Conservation (phyloP, 306 rosid species). For the Cucurbita argyrosperma region DNA sequence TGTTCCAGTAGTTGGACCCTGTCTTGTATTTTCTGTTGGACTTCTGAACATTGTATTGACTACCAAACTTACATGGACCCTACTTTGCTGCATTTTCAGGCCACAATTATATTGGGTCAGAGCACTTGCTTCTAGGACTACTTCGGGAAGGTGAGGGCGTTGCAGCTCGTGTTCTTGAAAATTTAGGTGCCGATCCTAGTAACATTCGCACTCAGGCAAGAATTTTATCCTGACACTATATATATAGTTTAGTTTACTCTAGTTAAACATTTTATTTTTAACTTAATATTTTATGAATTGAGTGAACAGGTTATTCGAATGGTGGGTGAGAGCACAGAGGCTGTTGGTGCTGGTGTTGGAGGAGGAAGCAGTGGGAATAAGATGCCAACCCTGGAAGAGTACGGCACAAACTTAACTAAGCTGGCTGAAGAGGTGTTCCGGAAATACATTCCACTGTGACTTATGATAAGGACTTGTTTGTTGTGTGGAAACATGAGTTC, state of each 20-base stretch:
- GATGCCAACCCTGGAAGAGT: conserved; percentile 97
- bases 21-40: background rate
- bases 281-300: background rate
- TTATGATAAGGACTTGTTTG: background rate
- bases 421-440: conserved; percentile 75
- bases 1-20: background rate
- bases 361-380: conserved; percentile 76
- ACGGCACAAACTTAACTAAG: conserved; percentile 91
- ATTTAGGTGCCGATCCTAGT: conserved; percentile 84
- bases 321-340: conserved; percentile 99
- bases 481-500: background rate
- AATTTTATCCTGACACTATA: background rate
- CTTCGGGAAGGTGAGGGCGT: conserved; percentile 98
- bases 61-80: background rate
- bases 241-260: background rate
- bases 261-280: background rate
- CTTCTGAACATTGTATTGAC: background rate
- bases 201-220: conserved; percentile 92
- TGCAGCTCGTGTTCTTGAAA: conserved; percentile 95
- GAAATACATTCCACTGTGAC: background rate
- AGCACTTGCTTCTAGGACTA: conserved; percentile 92
- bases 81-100: conserved; percentile 25
- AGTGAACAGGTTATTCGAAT: conserved; percentile 79
- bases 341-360: conserved; percentile 79
- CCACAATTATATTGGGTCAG: conserved; percentile 90